Evolutionary conservation across 164 flowering plant genomes (phyloP), one percentile per base, ranked within the genome.

Genomic region (Chimonanthus praecox): DNA sequence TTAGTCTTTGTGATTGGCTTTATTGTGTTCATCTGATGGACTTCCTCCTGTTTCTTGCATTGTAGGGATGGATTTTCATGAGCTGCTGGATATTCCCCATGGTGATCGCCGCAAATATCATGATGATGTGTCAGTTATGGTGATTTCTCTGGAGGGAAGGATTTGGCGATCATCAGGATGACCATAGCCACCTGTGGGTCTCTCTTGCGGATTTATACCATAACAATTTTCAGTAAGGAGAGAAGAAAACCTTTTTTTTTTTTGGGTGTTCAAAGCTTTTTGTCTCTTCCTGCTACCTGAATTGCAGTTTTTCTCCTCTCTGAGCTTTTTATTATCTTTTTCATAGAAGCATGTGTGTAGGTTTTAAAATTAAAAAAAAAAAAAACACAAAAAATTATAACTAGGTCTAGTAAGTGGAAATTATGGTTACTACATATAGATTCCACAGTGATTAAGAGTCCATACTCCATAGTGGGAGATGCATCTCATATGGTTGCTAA

Each of bases 11-110:
- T 58, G 16, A 58, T 58, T 58, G 16, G 61, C 61, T 58, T 58
- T 58, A 6, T 4, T 58, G 61, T n/a, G 61, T 58, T 54, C 10
- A 5, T 54, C 44, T 63, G 46, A 20, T 10, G 66, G 10, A 63
- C 46, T 63, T 7, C 5, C 66, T n/a, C 3, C 3, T 47, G 3
- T 49, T 75, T 58, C 16, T 72, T 75, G 58, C 64, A 47, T 71
- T 85, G 80, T 81, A 88, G 92, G 92, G 67, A 87, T 87, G 90
- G 89, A 86, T 76, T 88, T 88, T 80, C 92, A 88, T 74, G 88
- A 87, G 75, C 69, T 88, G 77, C 82, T 89, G 65, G 89, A 86
- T 68, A 87, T 87, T 72, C 88, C 90, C 47, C 83, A 89, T 13
- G 90, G 93, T 50, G 93, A 89, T 77, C 78, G 93, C 33, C 81